Conservation (phyloP, 345 rosid species). For the Dipteronia dyeriana region DNA sequence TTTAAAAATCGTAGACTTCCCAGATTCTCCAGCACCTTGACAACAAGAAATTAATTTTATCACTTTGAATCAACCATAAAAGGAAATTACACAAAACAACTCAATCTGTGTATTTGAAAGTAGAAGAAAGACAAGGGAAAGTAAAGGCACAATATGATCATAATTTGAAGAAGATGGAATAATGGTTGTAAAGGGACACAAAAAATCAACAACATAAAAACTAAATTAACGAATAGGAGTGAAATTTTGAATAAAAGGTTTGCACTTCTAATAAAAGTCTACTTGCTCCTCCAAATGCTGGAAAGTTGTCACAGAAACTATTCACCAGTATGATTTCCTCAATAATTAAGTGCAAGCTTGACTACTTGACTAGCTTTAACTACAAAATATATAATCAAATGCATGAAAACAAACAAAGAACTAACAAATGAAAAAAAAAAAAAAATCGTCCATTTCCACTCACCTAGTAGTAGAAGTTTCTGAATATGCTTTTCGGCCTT, state of each 20-base stretch:
- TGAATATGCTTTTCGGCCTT: constrained; percentile 94
- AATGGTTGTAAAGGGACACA: not conserved
- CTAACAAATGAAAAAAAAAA: not conserved
- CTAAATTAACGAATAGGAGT: not conserved
- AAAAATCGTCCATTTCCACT: constrained; percentile 11
- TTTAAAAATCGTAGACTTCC: constrained; percentile 98
- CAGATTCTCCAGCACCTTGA: constrained; percentile 97
- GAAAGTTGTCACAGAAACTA: constrained; percentile 6
- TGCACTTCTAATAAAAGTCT: not conserved
- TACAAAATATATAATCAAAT: not conserved
- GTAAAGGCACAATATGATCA: not conserved
- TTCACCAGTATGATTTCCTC: constrained; percentile 1
- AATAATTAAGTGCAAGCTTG: constrained; percentile 7
- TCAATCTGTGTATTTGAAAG: not conserved
- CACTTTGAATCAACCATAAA: constrained; percentile 6
- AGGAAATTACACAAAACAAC: not conserved
- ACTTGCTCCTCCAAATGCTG: not conserved
- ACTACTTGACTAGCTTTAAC: not conserved
- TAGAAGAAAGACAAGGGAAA: not conserved
- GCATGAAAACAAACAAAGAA: not conserved
- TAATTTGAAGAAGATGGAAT: not conserved
- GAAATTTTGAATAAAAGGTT: not conserved
- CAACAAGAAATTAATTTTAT: constrained; percentile 18
- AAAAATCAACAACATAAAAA: not conserved
- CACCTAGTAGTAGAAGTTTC: constrained; percentile 93